Conservation (phyloP, 2,329 filamentous ascomycete species). For the Parasarocladium wereldwijsianum region DNA sequence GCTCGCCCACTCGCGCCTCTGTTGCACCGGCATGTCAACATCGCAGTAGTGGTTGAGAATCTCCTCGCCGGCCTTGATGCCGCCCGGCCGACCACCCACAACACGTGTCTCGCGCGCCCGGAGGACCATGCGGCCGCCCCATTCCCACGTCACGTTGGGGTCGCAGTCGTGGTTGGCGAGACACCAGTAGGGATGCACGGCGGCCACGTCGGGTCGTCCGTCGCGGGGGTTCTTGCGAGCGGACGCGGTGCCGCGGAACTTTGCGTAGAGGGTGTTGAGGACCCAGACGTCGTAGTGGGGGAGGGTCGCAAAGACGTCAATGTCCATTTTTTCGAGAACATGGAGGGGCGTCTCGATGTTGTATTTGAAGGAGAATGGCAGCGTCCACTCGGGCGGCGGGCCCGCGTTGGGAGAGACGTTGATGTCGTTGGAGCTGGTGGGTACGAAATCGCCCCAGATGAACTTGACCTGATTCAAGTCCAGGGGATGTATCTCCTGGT, state of each 20-base stretch:
- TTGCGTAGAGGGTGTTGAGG: slow-evolving; percentile 81
- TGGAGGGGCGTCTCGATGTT: slow-evolving; percentile 64
- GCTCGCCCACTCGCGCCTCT: slow-evolving; percentile 75
- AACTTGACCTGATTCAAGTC: slow-evolving; percentile 51
- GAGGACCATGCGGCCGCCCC: slow-evolving; percentile 66
- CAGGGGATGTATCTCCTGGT: slow-evolving; percentile 46
- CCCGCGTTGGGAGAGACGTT: slow-evolving; percentile 36
- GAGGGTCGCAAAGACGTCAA: slow-evolving; percentile 53
- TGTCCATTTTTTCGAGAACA: slow-evolving; percentile 70
- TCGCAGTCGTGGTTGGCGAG: slow-evolving; percentile 93
- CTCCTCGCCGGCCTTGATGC: slow-evolving; percentile 68
- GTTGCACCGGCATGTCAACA: slow-evolving; percentile 58
- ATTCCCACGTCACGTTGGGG: slow-evolving; percentile 90
- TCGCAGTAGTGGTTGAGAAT: slow-evolving; percentile 93
- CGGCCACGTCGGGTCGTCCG: slow-evolving; percentile 77
- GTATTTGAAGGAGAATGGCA: slow-evolving; percentile 65
- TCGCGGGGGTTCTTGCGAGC: slow-evolving; percentile 64
- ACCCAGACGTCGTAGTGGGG: slow-evolving; percentile 61
- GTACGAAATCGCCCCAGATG: slow-evolving; percentile 55
- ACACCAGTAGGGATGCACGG: slow-evolving; percentile 92
- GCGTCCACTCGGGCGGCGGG: slow-evolving; percentile 47
- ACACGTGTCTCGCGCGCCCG: slow-evolving; percentile 45
- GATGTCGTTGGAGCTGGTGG: slow-evolving; percentile 35
- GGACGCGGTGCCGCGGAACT: slow-evolving; percentile 85
- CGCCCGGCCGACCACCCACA: slow-evolving; percentile 33